Percentiles rank a stretch among this genome's conserved stretches.
Conservation (phyloP, 345 rosid species). For the Salix viminalis region DNA sequence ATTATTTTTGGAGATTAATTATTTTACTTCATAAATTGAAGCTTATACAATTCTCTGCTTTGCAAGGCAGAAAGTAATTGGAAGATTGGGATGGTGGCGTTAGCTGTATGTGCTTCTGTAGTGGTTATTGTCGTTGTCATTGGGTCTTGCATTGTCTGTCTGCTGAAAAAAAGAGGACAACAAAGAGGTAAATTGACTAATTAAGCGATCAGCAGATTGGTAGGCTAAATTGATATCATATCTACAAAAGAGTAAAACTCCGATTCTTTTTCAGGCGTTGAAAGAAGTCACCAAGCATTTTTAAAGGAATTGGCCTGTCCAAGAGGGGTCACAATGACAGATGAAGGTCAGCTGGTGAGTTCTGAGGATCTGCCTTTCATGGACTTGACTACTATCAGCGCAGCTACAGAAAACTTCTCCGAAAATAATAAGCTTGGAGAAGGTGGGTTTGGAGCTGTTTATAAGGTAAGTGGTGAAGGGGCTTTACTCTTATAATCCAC, state of each 20-base stretch:
- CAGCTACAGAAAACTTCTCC: constrained; percentile 15
- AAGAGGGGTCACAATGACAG: constrained; percentile 13
- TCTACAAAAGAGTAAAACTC: not conserved
- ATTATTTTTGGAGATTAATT: not conserved
- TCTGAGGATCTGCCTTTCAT: constrained; percentile 21
- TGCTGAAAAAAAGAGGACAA: constrained; percentile 6
- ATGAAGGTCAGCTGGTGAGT: constrained; percentile 20
- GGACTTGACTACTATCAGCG: not conserved
- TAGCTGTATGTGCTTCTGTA: not conserved
- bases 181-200: constrained; percentile 16
- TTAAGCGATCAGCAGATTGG: not conserved
- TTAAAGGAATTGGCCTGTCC: constrained; percentile 22
- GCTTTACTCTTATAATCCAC: not conserved
- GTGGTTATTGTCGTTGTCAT: constrained; percentile 12
- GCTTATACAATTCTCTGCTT: not conserved
- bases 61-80: constrained; percentile 24
- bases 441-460: constrained; percentile 18
- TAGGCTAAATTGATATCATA: not conserved
- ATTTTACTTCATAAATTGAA: not conserved
- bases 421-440: constrained; percentile 13
- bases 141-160: constrained; percentile 10
- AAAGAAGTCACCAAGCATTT: constrained; percentile 16
- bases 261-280: constrained; percentile 14
- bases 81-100: constrained; percentile 20
- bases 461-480: not conserved